A percentile compares a stretch with the other conserved stretches of the same genome.
Conservation (phyloP, 1,139 yeast species). For the Scheffersomyces quercinus region DNA sequence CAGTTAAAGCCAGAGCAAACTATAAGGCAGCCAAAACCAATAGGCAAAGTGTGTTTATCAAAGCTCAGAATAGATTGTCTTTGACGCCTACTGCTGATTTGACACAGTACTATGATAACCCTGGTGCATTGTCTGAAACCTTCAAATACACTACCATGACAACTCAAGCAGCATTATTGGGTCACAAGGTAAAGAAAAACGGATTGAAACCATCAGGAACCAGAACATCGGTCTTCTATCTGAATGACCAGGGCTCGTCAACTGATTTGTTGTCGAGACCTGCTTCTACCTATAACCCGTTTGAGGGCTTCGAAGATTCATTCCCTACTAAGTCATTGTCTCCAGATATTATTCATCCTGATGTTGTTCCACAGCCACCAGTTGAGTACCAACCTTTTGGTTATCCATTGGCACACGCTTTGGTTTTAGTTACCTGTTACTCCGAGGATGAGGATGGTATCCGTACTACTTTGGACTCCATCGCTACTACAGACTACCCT, state of each 20-base stretch:
- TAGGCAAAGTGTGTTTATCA: slow-evolving; percentile 47
- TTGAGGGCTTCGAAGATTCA: slow-evolving; percentile 42
- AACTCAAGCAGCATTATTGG: slow-evolving; percentile 51
- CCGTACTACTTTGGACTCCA: slow-evolving; percentile 84
- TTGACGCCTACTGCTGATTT: slow-evolving; percentile 42
- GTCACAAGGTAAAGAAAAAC: slow-evolving; percentile 15
- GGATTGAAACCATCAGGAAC: slow-evolving; percentile 15
- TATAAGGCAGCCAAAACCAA: slow-evolving; percentile 43
- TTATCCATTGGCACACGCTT: slow-evolving; percentile 81
- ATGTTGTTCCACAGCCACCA: slow-evolving; percentile 85
- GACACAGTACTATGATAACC: slow-evolving; percentile 41
- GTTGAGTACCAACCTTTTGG: slow-evolving; percentile 84
- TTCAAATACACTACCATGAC: slow-evolving; percentile 58
- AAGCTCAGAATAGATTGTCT: slow-evolving; percentile 33
- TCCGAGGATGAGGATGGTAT: slow-evolving; percentile 89
- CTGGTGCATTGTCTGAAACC: slow-evolving; percentile 37
- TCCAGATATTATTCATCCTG: slow-evolving; percentile 71
- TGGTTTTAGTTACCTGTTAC: slow-evolving; percentile 87
- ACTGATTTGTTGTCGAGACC: slow-evolving; percentile 39
- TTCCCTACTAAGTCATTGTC: slow-evolving; percentile 51
- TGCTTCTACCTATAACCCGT: slow-evolving; percentile 37
- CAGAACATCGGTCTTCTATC: slow-evolving; percentile 24
- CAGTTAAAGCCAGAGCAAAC: slow-evolving; percentile 51
- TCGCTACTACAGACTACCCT: slow-evolving; percentile 92
- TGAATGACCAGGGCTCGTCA: slow-evolving; percentile 38